Percentiles rank a stretch among this genome's conserved stretches.
These are phyloP conservation scores for Pseudogymnoascus sp. DNA, from an alignment of 2,329 filamentous ascomycete species.

Conservation along the genomic window DNA sequence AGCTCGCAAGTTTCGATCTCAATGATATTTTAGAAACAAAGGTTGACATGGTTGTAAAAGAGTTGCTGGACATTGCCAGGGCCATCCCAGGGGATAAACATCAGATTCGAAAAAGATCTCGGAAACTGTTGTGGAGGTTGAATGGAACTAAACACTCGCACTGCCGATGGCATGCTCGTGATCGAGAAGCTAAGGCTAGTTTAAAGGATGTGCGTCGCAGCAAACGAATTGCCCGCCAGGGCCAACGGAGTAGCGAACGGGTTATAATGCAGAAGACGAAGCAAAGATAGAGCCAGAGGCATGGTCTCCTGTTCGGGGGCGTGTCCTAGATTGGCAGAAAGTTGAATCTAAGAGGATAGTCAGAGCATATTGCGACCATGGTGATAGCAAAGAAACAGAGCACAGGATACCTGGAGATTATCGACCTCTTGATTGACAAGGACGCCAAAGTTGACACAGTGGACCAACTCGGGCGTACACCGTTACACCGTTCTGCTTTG, in stretches of 20 bases:
- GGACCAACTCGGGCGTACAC: constrained; percentile 9
- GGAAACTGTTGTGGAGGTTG: background rate
- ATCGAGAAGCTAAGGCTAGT: background rate
- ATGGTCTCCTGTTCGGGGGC: background rate
- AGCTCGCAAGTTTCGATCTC: background rate
- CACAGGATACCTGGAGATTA: too few species aligned
- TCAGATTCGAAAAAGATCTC: background rate
- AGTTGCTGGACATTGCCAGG: background rate
- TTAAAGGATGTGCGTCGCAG: background rate
- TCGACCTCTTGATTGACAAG: constrained; percentile 5
- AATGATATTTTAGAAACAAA: background rate
- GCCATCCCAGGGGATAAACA: background rate
- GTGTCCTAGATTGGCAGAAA: background rate
- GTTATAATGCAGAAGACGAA: background rate
- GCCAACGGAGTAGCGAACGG: background rate
- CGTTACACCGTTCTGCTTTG: constrained; percentile 9
- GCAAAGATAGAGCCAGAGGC: background rate
- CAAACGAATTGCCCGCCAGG: background rate
- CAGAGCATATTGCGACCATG: background rate
- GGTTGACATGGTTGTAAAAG: background rate
- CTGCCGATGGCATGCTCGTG: background rate
- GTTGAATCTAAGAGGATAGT: background rate
- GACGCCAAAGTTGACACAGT: constrained; percentile 1
- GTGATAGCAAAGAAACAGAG: background rate
- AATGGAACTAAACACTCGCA: background rate